Conservation (phyloP, 2,329 filamentous ascomycete genomes). For the Botrytis deweyae region DNA sequence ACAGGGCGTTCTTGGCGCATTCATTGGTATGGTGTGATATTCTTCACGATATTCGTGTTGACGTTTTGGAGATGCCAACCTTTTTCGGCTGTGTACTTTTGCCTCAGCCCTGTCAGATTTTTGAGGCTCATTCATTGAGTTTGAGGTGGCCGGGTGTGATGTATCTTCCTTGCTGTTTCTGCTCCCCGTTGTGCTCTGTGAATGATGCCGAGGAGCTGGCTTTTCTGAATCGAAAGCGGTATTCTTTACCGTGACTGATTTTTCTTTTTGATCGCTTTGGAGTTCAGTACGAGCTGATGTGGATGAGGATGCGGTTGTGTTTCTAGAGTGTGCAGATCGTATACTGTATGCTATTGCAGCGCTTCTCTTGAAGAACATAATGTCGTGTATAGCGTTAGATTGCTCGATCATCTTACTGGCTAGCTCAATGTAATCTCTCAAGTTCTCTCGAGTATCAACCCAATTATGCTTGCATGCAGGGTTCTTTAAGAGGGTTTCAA, state of each 20-base stretch:
- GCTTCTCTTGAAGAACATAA: conserved; percentile 23
- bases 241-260: neutral
- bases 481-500: conserved; percentile 26
- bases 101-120: neutral
- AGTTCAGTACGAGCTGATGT: neutral
- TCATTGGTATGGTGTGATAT: conserved; percentile 12
- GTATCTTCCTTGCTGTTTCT: neutral
- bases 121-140: neutral
- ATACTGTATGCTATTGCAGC: neutral
- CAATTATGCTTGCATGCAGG: conserved; percentile 29
- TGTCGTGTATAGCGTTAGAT: conserved; percentile 26
- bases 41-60: conserved; percentile 12
- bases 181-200: neutral
- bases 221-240: neutral
- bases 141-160: neutral
- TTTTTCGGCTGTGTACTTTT: neutral
- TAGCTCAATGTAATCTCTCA: conserved; percentile 30
- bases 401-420: conserved; percentile 34
- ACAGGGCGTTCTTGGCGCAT: neutral
- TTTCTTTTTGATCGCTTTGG: neutral
- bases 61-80: conserved; percentile 15
- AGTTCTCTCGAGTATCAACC: conserved; percentile 23
- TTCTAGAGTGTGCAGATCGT: neutral
- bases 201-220: neutral
- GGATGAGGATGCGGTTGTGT: neutral